Evolutionary conservation across 148 eudicot species (phyloP).

Genomic region (Cornus florida): DNA sequence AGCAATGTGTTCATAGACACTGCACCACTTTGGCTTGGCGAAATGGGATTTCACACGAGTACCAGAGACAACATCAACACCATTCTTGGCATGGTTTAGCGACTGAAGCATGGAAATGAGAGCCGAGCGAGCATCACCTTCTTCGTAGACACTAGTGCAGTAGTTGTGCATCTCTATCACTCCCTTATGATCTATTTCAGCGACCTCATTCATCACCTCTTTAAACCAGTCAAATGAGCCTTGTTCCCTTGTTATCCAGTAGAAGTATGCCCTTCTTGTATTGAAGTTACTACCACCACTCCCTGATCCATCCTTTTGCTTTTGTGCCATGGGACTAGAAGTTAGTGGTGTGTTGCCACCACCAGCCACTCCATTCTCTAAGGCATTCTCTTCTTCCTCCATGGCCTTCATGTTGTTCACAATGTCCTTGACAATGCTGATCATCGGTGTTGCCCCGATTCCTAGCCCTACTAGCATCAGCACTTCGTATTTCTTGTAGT

Average conservation of each 20-base stretch:
- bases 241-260: constrained; percentile 43
- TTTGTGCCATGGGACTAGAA: background rate
- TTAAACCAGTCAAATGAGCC: constrained; percentile 48
- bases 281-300: constrained; percentile 19
- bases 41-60: constrained; percentile 43
- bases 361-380: constrained; percentile 23
- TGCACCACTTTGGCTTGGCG: constrained; percentile 43
- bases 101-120: constrained; percentile 41
- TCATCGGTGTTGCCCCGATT: constrained; percentile 47
- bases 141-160: constrained; percentile 45
- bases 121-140: constrained; percentile 42
- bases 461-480: constrained; percentile 39
- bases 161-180: constrained; percentile 44
- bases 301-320: constrained; percentile 12
- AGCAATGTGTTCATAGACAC: constrained; percentile 38
- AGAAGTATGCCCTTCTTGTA: constrained; percentile 34
- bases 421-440: constrained; percentile 42
- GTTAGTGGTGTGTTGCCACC: background rate
- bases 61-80: constrained; percentile 39
- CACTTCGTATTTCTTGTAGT: constrained; percentile 40
- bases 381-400: constrained; percentile 22
- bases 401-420: constrained; percentile 35
- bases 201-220: constrained; percentile 41
- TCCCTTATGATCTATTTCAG: constrained; percentile 32
- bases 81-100: constrained; percentile 41